phyloP scores from a whole-genome alignment of 2,329 filamentous ascomycete genomes.

The Pestalotiopsis sp. region DNA sequence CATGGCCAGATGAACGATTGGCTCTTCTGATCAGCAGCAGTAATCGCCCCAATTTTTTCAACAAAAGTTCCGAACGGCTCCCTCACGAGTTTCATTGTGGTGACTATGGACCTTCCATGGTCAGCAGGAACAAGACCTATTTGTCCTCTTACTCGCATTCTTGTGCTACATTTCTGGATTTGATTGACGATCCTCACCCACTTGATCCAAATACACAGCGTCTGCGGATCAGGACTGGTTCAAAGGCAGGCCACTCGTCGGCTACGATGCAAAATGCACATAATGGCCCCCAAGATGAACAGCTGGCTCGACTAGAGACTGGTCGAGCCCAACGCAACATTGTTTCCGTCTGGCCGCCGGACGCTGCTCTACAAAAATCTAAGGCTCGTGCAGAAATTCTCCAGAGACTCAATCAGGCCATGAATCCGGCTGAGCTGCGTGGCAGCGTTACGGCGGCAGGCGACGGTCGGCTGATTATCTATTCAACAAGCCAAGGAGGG shows the following conservation, averaged over 20 bases:
- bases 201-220: slow-evolving; percentile 33
- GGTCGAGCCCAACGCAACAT: slow-evolving; percentile 19
- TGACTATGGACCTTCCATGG: slow-evolving; percentile 45
- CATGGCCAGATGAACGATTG: slow-evolving; percentile 6
- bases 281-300: not conserved
- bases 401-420: slow-evolving; percentile 20
- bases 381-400: not conserved
- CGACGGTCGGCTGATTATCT: slow-evolving; percentile 31
- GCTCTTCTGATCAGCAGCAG: slow-evolving; percentile 17
- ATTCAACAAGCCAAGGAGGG: slow-evolving; percentile 22
- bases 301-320: not conserved
- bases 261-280: not conserved
- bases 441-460: slow-evolving; percentile 23
- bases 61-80: slow-evolving; percentile 28
- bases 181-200: slow-evolving; percentile 54
- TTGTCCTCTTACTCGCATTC: slow-evolving; percentile 57
- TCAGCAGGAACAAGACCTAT: slow-evolving; percentile 56
- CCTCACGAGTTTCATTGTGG: slow-evolving; percentile 51
- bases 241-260: slow-evolving; percentile 32
- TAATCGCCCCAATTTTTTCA: slow-evolving; percentile 41
- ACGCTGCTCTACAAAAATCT: not conserved
- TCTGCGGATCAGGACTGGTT: slow-evolving; percentile 53
- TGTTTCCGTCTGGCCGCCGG: slow-evolving; percentile 30
- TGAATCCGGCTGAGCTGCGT: slow-evolving; percentile 24
- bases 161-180: slow-evolving; percentile 59